Base-by-base conservation (phyloP, 768 basidiomycete genomes). In the Porphyrellus cyaneotinctus region DNA sequence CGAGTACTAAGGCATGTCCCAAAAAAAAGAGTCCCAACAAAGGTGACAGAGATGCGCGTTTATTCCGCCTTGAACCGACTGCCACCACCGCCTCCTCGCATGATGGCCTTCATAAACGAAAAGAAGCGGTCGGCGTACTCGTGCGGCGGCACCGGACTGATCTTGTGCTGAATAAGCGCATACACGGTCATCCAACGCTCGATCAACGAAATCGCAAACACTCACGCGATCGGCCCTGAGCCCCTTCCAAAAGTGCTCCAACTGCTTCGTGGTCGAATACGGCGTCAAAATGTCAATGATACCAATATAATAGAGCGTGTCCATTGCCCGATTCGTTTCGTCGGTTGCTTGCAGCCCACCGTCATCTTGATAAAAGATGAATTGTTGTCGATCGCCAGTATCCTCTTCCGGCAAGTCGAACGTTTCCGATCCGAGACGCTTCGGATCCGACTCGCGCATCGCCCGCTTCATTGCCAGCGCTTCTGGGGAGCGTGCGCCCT, bases 261-360 rank as follows among this genome's bases (percentile, higher is more conserved):
- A 49, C 67, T 82, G 83, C 78, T 99, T 99, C 54, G 79, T 60
- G 18, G 68, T 59, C 18, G 77, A 81, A 68, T 91, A 99, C 2
- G 95, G 95, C 23, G 97, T 98, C 54, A 95, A 73, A 58, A 97
- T 98, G 70, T 99, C 97, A 64, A 99, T 99, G 49, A 99, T 81
- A 22, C 97, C 95, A 10, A 97, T 75, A 69, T 97, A 97, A 69
- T 95, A 97, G 50, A 97, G 87, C 43, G 82, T 82, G 58, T 87
- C 85, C 71, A 86, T 70, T 2, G 76, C 69, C 18, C 79, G 76
- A 67, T 98, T 95, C 10, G 69, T 71, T 62, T 97, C 95, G 67
- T 95, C 84, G 17, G 95, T 97, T 32, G 94, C 91, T 30, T 88
- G 79, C 39, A 95, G 65, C 0, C 97, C 97, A 13, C 94, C 94